These are phyloP conservation scores for Stemphylium vesicarium DNA, from an alignment of 2,329 filamentous ascomycete species.

Conservation along the genomic window DNA sequence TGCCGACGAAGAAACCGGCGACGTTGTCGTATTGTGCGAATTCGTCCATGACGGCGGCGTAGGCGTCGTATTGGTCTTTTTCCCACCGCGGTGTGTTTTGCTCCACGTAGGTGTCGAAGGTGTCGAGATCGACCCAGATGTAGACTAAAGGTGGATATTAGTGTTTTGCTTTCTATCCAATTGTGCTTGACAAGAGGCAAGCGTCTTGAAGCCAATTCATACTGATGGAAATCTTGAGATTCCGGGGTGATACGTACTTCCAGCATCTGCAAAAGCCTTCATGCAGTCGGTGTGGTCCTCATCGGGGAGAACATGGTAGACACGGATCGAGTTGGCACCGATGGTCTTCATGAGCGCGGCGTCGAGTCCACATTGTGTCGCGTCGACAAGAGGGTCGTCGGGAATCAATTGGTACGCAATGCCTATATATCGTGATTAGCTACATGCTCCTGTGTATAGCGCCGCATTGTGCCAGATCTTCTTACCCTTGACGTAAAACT, in stretches of 20 bases:
- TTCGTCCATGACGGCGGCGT: conserved; percentile 74
- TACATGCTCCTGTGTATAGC: accelerated
- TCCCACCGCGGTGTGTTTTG: conserved; percentile 74
- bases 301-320: conserved; percentile 81
- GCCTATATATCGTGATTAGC: conserved; percentile 56
- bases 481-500: conserved; percentile 83
- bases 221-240: background rate
- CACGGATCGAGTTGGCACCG: conserved; percentile 82
- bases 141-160: conserved; percentile 68
- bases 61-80: conserved; percentile 70
- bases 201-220: no score
- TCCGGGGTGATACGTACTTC: conserved; percentile 16
- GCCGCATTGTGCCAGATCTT: background rate
- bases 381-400: conserved; percentile 77
- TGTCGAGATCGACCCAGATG: conserved; percentile 82
- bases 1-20: conserved; percentile 79
- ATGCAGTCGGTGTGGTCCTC: conserved; percentile 81
- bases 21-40: conserved; percentile 81
- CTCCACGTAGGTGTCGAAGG: conserved; percentile 68
- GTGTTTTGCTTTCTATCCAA: background rate
- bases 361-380: conserved; percentile 78
- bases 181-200: background rate
- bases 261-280: conserved; percentile 74
- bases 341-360: conserved; percentile 78
- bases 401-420: conserved; percentile 72